phyloP scores from a whole-genome alignment of 768 basidiomycete species.

The Pleurotus salmoneostramineus region DNA sequence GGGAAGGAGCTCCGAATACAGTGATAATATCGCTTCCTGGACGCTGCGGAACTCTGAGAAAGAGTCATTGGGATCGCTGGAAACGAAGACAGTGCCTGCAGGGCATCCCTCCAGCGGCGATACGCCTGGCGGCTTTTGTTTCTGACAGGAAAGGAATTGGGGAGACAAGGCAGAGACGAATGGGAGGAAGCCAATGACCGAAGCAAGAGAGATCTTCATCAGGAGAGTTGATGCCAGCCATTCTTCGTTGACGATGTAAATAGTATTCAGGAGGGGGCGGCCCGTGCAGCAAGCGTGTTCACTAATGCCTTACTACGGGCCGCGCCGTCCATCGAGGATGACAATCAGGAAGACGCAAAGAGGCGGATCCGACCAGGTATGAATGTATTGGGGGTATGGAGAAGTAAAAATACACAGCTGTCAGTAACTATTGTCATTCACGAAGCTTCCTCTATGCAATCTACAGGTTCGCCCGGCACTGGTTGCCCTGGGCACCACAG shows the following conservation, averaged over 20 bases:
- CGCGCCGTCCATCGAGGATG: no score
- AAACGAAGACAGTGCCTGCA: constrained; percentile 57
- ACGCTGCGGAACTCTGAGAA: constrained; percentile 43
- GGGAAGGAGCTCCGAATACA: constrained; percentile 34
- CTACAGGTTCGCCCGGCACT: constrained; percentile 27
- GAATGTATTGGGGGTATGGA: neutral
- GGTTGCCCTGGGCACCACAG: constrained; percentile 40
- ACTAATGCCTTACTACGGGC: no score
- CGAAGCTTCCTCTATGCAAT: neutral
- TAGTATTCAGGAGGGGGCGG: no score
- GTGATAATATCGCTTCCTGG: constrained; percentile 51
- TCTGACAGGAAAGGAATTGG: constrained; percentile 43
- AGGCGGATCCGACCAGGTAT: neutral
- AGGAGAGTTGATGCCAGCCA: no score
- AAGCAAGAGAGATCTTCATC: neutral
- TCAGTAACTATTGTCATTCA: neutral
- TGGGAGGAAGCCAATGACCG: neutral
- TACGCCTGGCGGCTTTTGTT: constrained; percentile 34
- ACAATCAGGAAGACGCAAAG: no score
- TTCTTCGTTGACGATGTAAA: no score
- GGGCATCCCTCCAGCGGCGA: constrained; percentile 54
- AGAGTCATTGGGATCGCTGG: constrained; percentile 34
- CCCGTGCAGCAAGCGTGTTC: no score
- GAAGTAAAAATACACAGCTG: neutral
- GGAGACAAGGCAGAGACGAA: constrained; percentile 37